Base-by-base conservation (phyloP, 768 basidiomycete genomes). In the Vishniacozyma victoriae region DNA sequence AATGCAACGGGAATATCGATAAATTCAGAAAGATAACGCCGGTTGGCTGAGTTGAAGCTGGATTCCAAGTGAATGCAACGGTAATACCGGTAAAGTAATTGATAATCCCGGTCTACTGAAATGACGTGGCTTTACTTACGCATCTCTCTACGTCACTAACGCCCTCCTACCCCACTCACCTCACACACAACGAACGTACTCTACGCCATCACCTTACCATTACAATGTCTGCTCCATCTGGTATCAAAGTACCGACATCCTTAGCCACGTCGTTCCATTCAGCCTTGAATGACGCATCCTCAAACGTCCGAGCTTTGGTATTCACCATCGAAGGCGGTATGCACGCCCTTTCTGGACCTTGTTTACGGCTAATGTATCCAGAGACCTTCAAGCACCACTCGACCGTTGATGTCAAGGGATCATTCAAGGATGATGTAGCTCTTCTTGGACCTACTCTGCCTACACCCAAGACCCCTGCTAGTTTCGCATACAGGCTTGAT, bases 161-260 rank as follows among this genome's bases (percentile, higher is more conserved):
- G n/a, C n/a, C n/a, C n/a, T n/a, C n/a, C n/a, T n/a, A n/a, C n/a
- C n/a, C n/a, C n/a, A n/a, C n/a, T n/a, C n/a, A n/a, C n/a, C n/a
- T n/a, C n/a, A n/a, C n/a, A n/a, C n/a, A n/a, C n/a, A n/a, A n/a
- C n/a, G n/a, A n/a, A n/a, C n/a, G n/a, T n/a, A n/a, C n/a, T n/a
- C n/a, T n/a, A n/a, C n/a, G n/a, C n/a, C n/a, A n/a, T n/a, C n/a
- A n/a, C n/a, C n/a, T n/a, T n/a, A n/a, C n/a, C 16, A 4, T 5
- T 48, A 55, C 27, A 44, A 72, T 72, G 70, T 72, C 70, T 23
- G 66, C 68, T 43, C 64, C 62, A 18, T 72, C 70, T n/a, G 70
- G 70, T 29, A 60, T 72, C 56, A 62, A 64, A 33, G 66, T 72
- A 15, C 59, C 70, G 2, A 43, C 51, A 15, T 41, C 50, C 16